phyloP scores from a whole-genome alignment of 352 stramenopile genomes.

The Phytopythium sindhum region DNA sequence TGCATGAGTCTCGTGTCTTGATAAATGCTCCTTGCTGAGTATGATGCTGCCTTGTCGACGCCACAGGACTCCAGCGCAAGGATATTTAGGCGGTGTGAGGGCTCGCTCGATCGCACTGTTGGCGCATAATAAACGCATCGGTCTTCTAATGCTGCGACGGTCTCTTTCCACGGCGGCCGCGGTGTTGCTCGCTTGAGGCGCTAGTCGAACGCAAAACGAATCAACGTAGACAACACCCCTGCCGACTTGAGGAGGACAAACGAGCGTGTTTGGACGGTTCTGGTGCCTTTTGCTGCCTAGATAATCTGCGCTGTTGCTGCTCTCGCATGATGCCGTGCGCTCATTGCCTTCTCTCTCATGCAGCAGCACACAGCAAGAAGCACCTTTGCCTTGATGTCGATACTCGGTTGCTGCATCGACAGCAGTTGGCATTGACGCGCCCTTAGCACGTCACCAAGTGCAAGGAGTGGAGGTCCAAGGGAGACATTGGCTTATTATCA shows the following conservation, averaged over 20 bases:
- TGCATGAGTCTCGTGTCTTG: neutral
- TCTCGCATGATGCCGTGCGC: no score
- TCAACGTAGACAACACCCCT: conserved; percentile 9
- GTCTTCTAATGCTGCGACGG: conserved; percentile 57
- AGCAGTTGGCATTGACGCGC: no score
- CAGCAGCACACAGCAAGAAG: no score
- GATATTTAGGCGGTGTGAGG: conserved; percentile 78
- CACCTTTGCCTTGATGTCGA: no score
- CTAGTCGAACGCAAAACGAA: conserved; percentile 1
- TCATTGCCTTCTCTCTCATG: neutral
- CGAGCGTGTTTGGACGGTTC: conserved; percentile 2
- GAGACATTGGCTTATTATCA: no score
- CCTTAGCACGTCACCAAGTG: no score
- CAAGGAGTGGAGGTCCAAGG: no score
- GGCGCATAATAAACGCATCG: conserved; percentile 70
- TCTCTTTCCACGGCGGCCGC: neutral
- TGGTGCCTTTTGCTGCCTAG: neutral
- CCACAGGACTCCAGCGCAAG: conserved; percentile 87
- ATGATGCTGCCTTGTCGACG: neutral
- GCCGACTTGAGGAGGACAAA: conserved; percentile 7
- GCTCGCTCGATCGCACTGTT: conserved; percentile 2
- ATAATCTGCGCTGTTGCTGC: no score
- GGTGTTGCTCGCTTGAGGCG: neutral
- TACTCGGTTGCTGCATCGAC: no score
- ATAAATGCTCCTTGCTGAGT: neutral